Percentiles rank a stretch among this genome's conserved stretches.
Conservation (phyloP, 108 stramenopile species). For the Nannochloropsis gaditana region DNA sequence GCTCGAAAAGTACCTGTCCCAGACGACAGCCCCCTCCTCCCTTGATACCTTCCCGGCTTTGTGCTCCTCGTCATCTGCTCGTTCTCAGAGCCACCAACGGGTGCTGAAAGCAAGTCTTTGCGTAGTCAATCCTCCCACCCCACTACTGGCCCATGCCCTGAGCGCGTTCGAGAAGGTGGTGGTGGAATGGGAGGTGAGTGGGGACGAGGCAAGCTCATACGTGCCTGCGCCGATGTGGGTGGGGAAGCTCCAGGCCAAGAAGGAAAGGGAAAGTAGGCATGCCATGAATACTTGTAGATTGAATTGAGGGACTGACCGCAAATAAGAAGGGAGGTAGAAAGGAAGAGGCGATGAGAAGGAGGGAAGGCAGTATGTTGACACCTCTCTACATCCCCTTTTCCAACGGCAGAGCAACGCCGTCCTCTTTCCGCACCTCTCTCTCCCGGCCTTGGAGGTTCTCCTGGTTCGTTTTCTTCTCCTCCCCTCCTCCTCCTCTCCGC, state of each 20-base stretch:
- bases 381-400: background rate
- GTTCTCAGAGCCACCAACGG: background rate
- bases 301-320: too few species aligned
- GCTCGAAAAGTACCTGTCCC: background rate
- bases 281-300: too few species aligned
- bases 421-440: background rate
- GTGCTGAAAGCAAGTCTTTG: background rate
- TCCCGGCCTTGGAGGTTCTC: background rate
- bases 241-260: too few species aligned
- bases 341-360: background rate
- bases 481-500: background rate
- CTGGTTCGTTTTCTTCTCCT: background rate
- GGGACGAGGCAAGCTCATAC: too few species aligned
- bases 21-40: background rate
- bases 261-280: too few species aligned
- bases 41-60: background rate
- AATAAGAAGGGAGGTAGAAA: background rate
- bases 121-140: background rate
- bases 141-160: background rate
- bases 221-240: too few species aligned
- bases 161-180: background rate
- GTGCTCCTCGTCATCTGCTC: background rate
- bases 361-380: background rate
- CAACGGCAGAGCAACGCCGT: background rate
- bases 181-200: background rate